Evolutionary conservation across 805 yeast species (phyloP), one percentile per base, ranked within the genome.

Genomic region (Starmerella floris): DNA sequence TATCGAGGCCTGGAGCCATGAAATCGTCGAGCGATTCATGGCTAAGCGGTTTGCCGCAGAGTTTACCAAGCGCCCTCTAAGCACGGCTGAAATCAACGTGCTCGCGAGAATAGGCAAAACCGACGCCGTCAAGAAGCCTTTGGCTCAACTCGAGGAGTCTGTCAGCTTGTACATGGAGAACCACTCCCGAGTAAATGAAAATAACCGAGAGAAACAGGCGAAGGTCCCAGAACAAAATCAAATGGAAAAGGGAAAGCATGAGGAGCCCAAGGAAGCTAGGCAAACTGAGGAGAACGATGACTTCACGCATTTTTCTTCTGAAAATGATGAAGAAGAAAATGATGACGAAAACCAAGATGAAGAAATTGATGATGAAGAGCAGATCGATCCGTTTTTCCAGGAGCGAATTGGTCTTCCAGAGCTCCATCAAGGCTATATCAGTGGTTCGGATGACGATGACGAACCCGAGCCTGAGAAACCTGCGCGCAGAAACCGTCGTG

Each of bases 401-500:
- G 32, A 37, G 25, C 22, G 34, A 19, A 30, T 43, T 10, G 52
- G 33, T 45, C 79, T 41, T 64, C 74, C 57, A 2, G 30, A 30
- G 23, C 46, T 53, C 8, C 35, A 38, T n/a, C 43, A 45, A 1
- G 98, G 98, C 4, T 91, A 83, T 60, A 72, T 72, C 46, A 84
- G 95, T 4, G 95, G 81, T 2, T 77, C 83, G 1, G 93, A 82
- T 28, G 61, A 68, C 54, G 67, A 62, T 15, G 43, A 34, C 16
- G 56, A 49, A 19, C 46, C 39, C 13, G 51, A 36, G 17, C 47
- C 58, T 5, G 43, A 28, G 30, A 41, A 44, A 28, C 50, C 51
- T 17, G 63, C 61, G 48, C 72, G 88, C 49, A 84, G 85, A 54
- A 91, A 91, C 61, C 72, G 98, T 64, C 76, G 96, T 61, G 98